Base-by-base conservation (phyloP, 257 asterid species). In the Orobanche coerulescens region DNA sequence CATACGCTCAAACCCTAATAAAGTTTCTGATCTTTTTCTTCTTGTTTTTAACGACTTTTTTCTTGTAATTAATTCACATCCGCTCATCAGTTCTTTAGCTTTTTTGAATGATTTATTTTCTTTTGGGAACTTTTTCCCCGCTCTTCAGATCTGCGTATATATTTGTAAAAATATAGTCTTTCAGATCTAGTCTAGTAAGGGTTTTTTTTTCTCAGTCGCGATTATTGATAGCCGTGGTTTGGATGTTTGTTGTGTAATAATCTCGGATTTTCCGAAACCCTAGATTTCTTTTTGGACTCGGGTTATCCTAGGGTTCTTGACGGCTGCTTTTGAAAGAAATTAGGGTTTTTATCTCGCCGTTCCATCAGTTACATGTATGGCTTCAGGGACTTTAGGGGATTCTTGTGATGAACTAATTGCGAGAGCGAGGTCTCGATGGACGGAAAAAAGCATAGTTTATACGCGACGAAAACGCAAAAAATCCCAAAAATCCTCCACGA, bases 331-430 rank as follows among this genome's bases (percentile, higher is more conserved):
- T 44, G 39, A 34, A 7, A 5, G 52, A 63, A 75, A 33, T 73
- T 55, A 30, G 64, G 70, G 60, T 5, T 54, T 53, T 39, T 0
- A 15, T 24, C 4, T 16, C 15, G 7, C 57, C n/a, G 2, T 22
- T 54, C 49, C 65, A 72, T 46, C 69, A 43, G 1, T 73, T 71
- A 66, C 75, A 62, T 71, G 81, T 76, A 82, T 82, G 88, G 84
- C 71, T 73, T 71, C 81, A 22, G 75, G 37, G 61, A 16, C 67
- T 26, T 6, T 46, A n/a, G 78, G 62, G 65, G 74, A 62, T 61
- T 69, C 65, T 42, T 18, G 1, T 51, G 71, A 65, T 49, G 75
- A 70, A 12, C 64, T 69, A 73, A 58, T 60, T 62, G 58, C 49
- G 49, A 53, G 63, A 25, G 61, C 62, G 28, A 66, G 71, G 58